Evolutionary conservation across 345 rosid species (phyloP).

Genomic region (Aquilaria sinensis): DNA sequence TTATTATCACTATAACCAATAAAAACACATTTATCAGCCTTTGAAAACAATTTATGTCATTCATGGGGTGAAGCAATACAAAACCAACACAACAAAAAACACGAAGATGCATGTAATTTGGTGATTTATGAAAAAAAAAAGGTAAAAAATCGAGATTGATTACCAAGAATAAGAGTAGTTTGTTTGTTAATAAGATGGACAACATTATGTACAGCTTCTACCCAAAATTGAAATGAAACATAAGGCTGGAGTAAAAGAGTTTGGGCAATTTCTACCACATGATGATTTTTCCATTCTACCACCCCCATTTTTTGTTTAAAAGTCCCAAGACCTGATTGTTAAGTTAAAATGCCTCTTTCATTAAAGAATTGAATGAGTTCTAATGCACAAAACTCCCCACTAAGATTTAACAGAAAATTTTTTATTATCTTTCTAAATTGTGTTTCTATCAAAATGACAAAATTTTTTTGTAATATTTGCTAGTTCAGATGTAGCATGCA

Average conservation of each 20-base stretch:
- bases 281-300: too few relatives aligned
- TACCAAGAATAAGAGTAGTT: not conserved
- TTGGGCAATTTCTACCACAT: not conserved
- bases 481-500: not conserved
- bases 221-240: constrained; percentile 2
- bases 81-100: not conserved
- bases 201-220: not conserved
- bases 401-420: not conserved
- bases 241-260: not conserved
- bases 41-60: not conserved
- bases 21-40: constrained; percentile 5
- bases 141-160: not conserved
- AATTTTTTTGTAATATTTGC: not conserved
- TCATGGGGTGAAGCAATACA: not conserved
- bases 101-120: not conserved
- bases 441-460: not conserved
- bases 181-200: not conserved
- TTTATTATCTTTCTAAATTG: not conserved
- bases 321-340: too few relatives aligned
- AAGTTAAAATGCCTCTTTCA: not conserved
- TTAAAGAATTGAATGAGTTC: not conserved
- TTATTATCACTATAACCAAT: constrained; percentile 2
- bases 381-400: not conserved
- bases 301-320: too few relatives aligned
- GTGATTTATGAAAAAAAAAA: not conserved